phyloP scores from a whole-genome alignment of 2,329 filamentous ascomycete species.

The Blastomyces silverae region DNA sequence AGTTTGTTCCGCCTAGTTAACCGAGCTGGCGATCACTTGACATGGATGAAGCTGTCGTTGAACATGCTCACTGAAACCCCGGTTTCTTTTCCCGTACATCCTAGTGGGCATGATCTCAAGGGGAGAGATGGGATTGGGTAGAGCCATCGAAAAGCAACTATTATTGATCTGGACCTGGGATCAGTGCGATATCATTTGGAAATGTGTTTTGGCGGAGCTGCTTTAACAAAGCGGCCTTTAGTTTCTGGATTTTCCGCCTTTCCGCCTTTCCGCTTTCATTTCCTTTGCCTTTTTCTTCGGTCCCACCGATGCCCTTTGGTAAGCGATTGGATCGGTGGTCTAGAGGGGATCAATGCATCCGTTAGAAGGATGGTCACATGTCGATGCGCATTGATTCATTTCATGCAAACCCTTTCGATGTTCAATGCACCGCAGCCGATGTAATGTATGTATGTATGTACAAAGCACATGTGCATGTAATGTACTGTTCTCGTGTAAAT shows the following conservation, averaged over 20 bases:
- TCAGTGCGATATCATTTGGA: no score
- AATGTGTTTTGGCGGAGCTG: not conserved
- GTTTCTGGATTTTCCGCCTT: not conserved
- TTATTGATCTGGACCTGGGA: not conserved
- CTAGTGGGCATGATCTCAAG: not conserved
- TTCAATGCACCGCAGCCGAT: not conserved
- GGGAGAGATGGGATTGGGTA: not conserved
- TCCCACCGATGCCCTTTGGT: not conserved
- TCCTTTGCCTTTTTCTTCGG: not conserved
- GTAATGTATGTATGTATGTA: not conserved
- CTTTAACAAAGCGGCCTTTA: not conserved
- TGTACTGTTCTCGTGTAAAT: not conserved
- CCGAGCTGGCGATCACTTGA: not conserved
- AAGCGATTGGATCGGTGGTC: not conserved
- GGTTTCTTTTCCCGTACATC: not conserved
- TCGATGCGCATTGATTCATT: not conserved
- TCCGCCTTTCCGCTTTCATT: not conserved
- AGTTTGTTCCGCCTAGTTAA: not conserved
- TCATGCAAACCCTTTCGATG: not conserved
- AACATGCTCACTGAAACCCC: not conserved
- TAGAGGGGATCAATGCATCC: not conserved
- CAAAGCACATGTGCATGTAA: no score
- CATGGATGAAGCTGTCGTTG: not conserved
- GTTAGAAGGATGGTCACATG: not conserved
- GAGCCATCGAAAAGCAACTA: not conserved